A percentile compares a stretch with the other conserved stretches of the same genome.
These are phyloP conservation scores for Amanita phalloides DNA, from an alignment of 768 basidiomycete species.

Conservation along the genomic window DNA sequence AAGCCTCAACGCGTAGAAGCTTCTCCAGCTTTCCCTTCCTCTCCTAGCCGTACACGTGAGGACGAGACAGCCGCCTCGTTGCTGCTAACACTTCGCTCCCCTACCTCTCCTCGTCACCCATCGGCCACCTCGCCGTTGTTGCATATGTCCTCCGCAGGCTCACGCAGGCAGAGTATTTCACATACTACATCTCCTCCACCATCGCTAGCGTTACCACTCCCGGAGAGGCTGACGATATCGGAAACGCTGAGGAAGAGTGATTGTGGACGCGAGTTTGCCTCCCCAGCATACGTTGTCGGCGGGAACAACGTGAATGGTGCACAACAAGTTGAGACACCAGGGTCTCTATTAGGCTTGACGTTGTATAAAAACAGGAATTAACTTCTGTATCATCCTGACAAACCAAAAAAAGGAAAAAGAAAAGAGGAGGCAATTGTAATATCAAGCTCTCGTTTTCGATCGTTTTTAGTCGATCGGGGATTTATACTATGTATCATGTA, in stretches of 20 bases:
- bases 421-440: too few species aligned
- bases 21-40: background rate
- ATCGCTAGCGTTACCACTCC: background rate
- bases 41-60: slow-evolving; percentile 37
- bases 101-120: slow-evolving; percentile 4
- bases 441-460: too few species aligned
- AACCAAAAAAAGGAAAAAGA: too few species aligned
- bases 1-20: background rate
- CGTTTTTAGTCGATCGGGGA: too few species aligned
- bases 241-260: background rate
- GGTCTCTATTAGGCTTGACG: slow-evolving; percentile 1
- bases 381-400: background rate
- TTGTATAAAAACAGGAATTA: background rate
- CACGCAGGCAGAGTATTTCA: slow-evolving; percentile 3
- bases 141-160: slow-evolving; percentile 1
- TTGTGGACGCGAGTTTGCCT: background rate
- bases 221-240: background rate
- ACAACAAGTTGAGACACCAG: background rate
- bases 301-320: background rate
- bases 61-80: slow-evolving; percentile 65
- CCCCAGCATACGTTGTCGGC: background rate
- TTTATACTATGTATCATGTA: too few species aligned
- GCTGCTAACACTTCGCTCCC: slow-evolving; percentile 35
- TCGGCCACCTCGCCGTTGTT: background rate
- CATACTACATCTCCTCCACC: background rate